phyloP scores from a whole-genome alignment of 768 basidiomycete genomes.

The Asterophora parasitica region DNA sequence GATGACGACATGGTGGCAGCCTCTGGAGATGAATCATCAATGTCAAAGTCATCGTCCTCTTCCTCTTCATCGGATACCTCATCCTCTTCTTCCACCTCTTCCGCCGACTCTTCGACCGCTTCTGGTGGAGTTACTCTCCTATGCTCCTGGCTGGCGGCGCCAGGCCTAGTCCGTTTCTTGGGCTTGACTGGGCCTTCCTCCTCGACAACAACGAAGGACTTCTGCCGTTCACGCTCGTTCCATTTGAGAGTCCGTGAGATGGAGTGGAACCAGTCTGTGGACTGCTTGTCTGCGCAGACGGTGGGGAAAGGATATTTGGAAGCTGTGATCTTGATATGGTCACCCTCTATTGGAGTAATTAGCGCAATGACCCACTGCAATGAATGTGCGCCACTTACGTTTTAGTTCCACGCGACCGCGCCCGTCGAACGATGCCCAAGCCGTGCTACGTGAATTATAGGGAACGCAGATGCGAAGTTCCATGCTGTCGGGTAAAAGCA shows the following conservation, averaged over 20 bases:
- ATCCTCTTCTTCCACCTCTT: constrained; percentile 39
- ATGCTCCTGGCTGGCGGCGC: constrained; percentile 14
- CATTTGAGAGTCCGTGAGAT: constrained; percentile 96
- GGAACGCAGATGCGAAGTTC: constrained; percentile 98
- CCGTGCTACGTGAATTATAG: constrained; percentile 95
- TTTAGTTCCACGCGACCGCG: constrained; percentile 93
- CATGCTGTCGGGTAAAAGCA: constrained; percentile 98
- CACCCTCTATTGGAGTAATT: constrained; percentile 68
- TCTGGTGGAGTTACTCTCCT: constrained; percentile 11
- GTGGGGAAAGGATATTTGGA: constrained; percentile 98
- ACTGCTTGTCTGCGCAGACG: constrained; percentile 96
- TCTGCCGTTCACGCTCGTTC: constrained; percentile 98
- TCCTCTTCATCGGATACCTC: constrained; percentile 49
- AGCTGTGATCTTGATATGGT: constrained; percentile 97
- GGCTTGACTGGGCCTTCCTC: constrained; percentile 69
- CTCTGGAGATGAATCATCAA: constrained; percentile 80
- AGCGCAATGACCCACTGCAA: constrained; percentile 7
- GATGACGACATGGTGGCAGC: constrained; percentile 17
- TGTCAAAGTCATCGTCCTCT: constrained; percentile 69
- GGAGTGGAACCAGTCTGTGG: constrained; percentile 97
- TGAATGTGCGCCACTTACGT: constrained; percentile 53
- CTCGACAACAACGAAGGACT: constrained; percentile 97
- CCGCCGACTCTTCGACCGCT: constrained; percentile 13
- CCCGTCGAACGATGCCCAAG: constrained; percentile 99
- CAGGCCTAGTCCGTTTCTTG: constrained; percentile 20